Conservation (phyloP, 345 rosid species). For the Melaleuca quinquenervia region DNA sequence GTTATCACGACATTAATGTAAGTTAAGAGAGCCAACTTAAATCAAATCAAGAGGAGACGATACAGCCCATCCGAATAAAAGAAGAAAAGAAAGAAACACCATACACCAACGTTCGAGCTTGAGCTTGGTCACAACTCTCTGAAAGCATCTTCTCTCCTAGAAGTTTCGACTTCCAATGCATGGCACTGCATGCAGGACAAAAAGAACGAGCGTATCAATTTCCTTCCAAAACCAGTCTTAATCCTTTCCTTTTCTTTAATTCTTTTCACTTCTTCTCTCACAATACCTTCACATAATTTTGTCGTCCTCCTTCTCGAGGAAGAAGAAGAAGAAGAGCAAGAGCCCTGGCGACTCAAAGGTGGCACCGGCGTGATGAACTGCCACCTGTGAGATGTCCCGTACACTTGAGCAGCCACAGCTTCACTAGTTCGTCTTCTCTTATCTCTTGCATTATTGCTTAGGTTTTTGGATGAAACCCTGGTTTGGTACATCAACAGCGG, state of each 20-base stretch:
- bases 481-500: constrained; percentile 6
- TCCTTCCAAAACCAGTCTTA: constrained; percentile 29
- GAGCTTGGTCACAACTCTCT: not conserved
- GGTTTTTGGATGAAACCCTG: not conserved
- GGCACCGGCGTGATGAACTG: constrained; percentile 53
- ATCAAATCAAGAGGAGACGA: not conserved
- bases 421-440: constrained; percentile 5
- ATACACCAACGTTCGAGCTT: not conserved
- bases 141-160: constrained; percentile 13
- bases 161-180: constrained; percentile 56
- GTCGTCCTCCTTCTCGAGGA: constrained; percentile 8
- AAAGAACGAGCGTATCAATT: constrained; percentile 36
- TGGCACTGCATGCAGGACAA: constrained; percentile 67
- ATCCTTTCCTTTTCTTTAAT: constrained; percentile 4
- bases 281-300: not conserved
- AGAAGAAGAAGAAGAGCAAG: constrained; percentile 2
- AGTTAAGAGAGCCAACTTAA: not conserved
- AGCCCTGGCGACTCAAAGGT: constrained; percentile 32
- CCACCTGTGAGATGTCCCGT: constrained; percentile 54
- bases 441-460: constrained; percentile 34
- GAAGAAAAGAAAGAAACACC: not conserved
- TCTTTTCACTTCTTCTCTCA: constrained; percentile 15
- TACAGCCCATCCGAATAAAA: not conserved
- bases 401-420: constrained; percentile 18
- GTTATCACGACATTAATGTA: not conserved